Conservation (phyloP, 2,329 filamentous ascomycete genomes). For the Cladosporium austrohemisphaericum region DNA sequence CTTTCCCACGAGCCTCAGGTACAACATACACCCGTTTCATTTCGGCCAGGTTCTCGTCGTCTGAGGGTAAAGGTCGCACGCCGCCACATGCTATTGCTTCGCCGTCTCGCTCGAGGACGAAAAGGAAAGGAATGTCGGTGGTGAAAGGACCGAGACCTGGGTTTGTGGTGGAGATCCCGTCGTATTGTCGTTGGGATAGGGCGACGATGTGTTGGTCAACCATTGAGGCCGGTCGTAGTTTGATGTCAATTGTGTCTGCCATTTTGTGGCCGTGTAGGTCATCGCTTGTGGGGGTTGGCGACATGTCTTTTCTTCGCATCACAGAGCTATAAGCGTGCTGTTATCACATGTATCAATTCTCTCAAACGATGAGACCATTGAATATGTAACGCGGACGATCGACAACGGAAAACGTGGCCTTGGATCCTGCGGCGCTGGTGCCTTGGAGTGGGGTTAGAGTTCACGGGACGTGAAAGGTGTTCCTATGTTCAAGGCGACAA, state of each 20-base stretch:
- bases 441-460: too few species aligned
- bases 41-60: not conserved
- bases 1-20: not conserved
- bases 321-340: too few species aligned
- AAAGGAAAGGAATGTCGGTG: not conserved
- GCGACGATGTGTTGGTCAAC: not conserved
- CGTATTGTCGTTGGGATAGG: not conserved
- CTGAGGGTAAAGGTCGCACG: not conserved
- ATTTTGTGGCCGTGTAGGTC: too few species aligned
- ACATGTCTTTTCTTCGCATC: too few species aligned
- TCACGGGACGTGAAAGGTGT: too few species aligned
- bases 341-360: too few species aligned
- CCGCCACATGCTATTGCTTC: not conserved
- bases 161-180: not conserved
- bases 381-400: too few species aligned
- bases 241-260: not conserved
- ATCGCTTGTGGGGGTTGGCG: too few species aligned
- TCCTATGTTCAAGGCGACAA: too few species aligned
- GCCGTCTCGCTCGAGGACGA: not conserved
- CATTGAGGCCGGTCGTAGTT: not conserved
- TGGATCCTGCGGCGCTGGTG: too few species aligned
- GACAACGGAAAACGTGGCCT: too few species aligned
- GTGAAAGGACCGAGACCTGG: not conserved
- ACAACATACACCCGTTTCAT: constrained; percentile 1
- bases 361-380: too few species aligned